phyloP scores from a whole-genome alignment of 768 basidiomycete genomes.

The Xerocomellus intermedius region DNA sequence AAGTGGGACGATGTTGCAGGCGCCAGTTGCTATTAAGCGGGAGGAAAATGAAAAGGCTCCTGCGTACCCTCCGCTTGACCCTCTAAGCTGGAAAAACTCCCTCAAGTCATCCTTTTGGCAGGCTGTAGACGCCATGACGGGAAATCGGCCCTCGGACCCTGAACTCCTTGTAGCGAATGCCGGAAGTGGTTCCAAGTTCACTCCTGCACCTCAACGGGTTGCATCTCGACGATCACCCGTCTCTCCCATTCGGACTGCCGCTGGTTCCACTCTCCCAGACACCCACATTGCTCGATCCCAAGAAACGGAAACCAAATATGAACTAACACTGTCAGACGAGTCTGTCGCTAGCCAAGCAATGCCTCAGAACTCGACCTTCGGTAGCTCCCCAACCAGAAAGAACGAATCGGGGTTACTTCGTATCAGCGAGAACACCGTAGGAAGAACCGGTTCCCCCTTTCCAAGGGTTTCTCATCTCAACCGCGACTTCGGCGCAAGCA shows the following conservation, averaged over 20 bases:
- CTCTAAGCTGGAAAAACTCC: constrained; percentile 41
- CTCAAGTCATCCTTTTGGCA: constrained; percentile 45
- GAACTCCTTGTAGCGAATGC: background rate
- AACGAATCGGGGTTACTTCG: background rate
- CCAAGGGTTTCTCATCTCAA: constrained; percentile 8
- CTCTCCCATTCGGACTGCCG: background rate
- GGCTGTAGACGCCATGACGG: constrained; percentile 50
- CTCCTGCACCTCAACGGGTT: constrained; percentile 19
- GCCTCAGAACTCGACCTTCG: background rate
- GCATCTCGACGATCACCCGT: constrained; percentile 12
- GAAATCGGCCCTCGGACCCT: constrained; percentile 33
- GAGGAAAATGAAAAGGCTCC: background rate
- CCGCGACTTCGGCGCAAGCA: background rate
- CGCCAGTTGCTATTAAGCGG: background rate
- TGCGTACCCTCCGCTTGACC: constrained; percentile 6
- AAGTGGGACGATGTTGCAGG: background rate
- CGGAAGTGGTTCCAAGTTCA: constrained; percentile 18
- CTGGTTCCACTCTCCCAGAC: background rate
- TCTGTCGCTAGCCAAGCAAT: background rate
- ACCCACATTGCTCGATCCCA: background rate
- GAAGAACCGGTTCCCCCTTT: background rate
- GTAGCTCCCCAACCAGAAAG: background rate
- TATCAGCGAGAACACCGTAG: background rate
- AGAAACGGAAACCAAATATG: background rate
- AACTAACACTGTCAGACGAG: background rate